Evolutionary conservation across 208 protist genomes (phyloP).

Genomic region (Acanthamoeba sp.): DNA sequence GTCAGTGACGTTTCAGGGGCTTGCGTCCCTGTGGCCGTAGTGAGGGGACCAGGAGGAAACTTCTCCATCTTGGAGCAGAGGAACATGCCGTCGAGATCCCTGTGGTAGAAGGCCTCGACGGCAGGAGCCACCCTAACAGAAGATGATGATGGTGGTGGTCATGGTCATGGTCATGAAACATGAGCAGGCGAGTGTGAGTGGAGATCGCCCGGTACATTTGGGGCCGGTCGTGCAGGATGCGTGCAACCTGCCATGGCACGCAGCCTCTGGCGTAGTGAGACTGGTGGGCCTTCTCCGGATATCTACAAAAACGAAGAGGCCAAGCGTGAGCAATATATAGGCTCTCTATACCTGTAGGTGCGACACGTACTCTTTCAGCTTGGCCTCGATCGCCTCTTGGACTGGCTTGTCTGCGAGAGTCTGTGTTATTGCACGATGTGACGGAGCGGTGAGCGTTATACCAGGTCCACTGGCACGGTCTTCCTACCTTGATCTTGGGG

Average conservation of each 20-base stretch:
- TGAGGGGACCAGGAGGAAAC: not conserved
- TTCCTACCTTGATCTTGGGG: conserved; percentile 23
- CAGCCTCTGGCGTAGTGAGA: conserved; percentile 54
- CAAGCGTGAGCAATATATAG: not conserved
- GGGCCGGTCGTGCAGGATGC: conserved; percentile 21
- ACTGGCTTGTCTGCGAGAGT: not conserved
- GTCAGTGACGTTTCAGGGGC: not conserved
- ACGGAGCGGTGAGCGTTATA: no score
- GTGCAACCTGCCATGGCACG: conserved; percentile 46
- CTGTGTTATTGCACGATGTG: no score
- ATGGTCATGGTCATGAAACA: not conserved
- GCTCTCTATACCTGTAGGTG: not conserved
- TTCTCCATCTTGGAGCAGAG: conserved; percentile 59
- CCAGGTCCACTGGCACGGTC: no score
- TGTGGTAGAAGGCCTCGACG: conserved; percentile 40
- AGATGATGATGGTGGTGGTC: not conserved
- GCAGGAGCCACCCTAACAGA: not conserved
- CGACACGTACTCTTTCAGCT: conserved; percentile 29
- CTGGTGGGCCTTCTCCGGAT: conserved; percentile 68
- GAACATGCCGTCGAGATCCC: conserved; percentile 71
- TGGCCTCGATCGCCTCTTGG: not conserved
- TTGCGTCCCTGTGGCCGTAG: not conserved
- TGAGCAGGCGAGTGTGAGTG: not conserved
- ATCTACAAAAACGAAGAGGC: not conserved
- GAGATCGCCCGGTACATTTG: conserved; percentile 9